These are phyloP conservation scores for Colletotrichum magnum DNA, from an alignment of 2,329 filamentous ascomycete species.

Conservation along the genomic window DNA sequence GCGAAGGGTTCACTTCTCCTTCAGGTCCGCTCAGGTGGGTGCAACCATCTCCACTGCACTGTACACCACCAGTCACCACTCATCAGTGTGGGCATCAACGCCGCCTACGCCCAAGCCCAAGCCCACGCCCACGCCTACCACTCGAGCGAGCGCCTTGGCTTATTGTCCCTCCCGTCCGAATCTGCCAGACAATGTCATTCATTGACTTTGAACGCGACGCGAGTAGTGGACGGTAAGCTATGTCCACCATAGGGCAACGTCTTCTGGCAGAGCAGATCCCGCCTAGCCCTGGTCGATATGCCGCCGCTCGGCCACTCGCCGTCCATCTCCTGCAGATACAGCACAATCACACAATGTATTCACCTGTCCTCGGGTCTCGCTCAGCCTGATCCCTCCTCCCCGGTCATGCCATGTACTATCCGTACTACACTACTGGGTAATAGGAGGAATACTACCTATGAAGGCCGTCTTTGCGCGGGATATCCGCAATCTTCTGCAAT, in stretches of 20 bases:
- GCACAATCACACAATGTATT: too few relatives aligned
- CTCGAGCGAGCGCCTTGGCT: background rate
- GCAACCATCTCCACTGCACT: conserved; percentile 32
- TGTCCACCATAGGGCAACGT: background rate
- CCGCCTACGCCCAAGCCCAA: background rate
- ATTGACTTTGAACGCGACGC: background rate
- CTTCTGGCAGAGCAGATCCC: too few relatives aligned
- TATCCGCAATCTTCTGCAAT: too few relatives aligned
- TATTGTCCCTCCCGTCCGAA: conserved; percentile 20
- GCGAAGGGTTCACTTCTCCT: conserved; percentile 36
- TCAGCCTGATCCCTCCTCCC: too few relatives aligned
- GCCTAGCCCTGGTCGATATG: too few relatives aligned
- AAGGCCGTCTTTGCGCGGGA: too few relatives aligned
- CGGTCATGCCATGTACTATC: too few relatives aligned
- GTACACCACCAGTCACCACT: background rate
- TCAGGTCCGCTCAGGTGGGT: conserved; percentile 39
- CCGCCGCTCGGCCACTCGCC: too few relatives aligned
- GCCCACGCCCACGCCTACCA: background rate
- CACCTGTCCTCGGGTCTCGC: too few relatives aligned
- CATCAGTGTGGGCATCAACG: background rate
- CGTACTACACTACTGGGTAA: too few relatives aligned
- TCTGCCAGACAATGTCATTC: conserved; percentile 2
- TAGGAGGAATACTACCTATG: too few relatives aligned
- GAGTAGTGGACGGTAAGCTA: background rate
- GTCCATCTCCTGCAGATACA: too few relatives aligned